phyloP scores from a whole-genome alignment of 2,329 filamentous ascomycete species.

The Fusarium proliferatum region DNA sequence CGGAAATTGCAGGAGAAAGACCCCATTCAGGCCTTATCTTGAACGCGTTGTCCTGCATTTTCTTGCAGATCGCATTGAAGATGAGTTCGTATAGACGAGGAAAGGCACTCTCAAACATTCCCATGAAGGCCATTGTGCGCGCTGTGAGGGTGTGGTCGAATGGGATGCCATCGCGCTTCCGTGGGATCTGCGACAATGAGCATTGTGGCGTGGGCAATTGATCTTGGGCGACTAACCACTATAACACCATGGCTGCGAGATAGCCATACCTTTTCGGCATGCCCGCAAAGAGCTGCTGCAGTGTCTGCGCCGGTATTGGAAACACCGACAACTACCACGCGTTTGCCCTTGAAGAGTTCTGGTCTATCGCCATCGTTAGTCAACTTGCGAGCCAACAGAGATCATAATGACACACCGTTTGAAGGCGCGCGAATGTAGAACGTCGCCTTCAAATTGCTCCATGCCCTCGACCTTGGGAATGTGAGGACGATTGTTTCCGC shows the following conservation, averaged over 20 bases:
- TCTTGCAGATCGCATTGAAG: conserved; percentile 39
- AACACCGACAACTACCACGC: conserved; percentile 57
- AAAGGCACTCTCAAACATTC: conserved; percentile 42
- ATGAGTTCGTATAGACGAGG: conserved; percentile 39
- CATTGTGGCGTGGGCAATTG: not conserved
- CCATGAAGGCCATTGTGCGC: conserved; percentile 47
- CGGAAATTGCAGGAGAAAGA: conserved; percentile 40
- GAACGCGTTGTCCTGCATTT: conserved; percentile 41
- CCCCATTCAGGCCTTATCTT: conserved; percentile 45
- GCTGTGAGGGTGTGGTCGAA: conserved; percentile 50
- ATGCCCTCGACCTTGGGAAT: conserved; percentile 51
- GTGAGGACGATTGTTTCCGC: conserved; percentile 49
- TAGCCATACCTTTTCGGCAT: conserved; percentile 54
- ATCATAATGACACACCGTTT: conserved; percentile 40
- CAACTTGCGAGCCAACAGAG: rapidly evolving
- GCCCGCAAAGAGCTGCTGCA: conserved; percentile 46
- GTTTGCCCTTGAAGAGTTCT: conserved; percentile 52
- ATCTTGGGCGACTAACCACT: conserved; percentile 44
- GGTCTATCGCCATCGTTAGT: conserved; percentile 16
- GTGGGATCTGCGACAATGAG: conserved; percentile 37
- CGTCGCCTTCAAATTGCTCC: conserved; percentile 52
- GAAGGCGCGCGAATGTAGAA: conserved; percentile 54
- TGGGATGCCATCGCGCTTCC: conserved; percentile 49
- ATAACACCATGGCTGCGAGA: conserved; percentile 54
- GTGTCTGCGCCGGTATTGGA: conserved; percentile 52